These are phyloP conservation scores for Mycena olivaceomarginata DNA, from an alignment of 768 basidiomycete species.

Conservation along the genomic window DNA sequence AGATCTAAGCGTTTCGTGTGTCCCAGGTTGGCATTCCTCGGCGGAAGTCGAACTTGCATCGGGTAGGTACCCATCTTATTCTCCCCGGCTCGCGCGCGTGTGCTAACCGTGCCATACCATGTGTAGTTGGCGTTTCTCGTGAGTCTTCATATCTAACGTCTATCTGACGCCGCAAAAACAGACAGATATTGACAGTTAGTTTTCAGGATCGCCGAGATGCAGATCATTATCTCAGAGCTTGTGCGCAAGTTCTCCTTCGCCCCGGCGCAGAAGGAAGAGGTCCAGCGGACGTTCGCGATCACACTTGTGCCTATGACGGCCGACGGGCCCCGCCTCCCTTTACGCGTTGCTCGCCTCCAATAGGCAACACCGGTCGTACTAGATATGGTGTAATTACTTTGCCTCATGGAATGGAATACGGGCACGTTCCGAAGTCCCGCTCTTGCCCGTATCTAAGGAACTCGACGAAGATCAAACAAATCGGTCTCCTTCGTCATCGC, in stretches of 20 bases:
- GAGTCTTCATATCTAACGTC: not conserved
- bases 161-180: not conserved
- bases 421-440: no score
- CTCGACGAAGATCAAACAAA: no score
- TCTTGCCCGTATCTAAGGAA: no score
- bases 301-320: conserved; percentile 42
- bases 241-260: conserved; percentile 40
- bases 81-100: not conserved
- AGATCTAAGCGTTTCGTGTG: not conserved
- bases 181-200: not conserved
- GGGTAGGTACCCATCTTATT: conserved; percentile 21
- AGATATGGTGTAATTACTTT: not conserved
- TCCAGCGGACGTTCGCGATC: conserved; percentile 41
- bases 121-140: conserved; percentile 41
- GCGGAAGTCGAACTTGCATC: conserved; percentile 42
- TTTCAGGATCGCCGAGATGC: conserved; percentile 37
- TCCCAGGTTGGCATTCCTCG: conserved; percentile 36
- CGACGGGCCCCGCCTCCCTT: conserved; percentile 28
- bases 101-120: not conserved
- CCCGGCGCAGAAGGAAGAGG: conserved; percentile 11
- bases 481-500: no score
- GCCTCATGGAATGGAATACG: no score
- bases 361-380: not conserved
- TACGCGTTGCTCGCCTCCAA: conserved; percentile 35
- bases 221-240: conserved; percentile 39